These are phyloP conservation scores for Catunica adiposa DNA, from an alignment of 2,329 filamentous ascomycete species.

Conservation along the genomic window DNA sequence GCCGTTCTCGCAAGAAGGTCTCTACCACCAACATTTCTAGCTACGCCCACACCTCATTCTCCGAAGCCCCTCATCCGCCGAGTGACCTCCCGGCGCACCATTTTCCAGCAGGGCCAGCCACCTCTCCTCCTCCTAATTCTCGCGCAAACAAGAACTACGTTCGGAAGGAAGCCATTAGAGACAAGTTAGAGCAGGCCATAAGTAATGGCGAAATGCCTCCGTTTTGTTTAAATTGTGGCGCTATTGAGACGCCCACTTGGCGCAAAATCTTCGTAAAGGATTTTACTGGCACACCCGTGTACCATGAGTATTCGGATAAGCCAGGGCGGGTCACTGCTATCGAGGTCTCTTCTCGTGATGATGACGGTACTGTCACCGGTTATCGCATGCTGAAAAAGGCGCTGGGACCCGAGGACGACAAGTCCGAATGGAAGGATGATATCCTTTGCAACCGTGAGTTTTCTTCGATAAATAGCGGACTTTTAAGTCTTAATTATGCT, in stretches of 20 bases:
- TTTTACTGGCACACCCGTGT: constrained; percentile 49
- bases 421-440: constrained; percentile 50
- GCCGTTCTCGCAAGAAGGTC: not conserved
- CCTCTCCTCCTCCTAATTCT: constrained; percentile 23
- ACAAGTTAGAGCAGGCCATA: constrained; percentile 46
- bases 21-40: not conserved
- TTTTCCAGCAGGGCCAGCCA: constrained; percentile 16
- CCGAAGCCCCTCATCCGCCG: constrained; percentile 27
- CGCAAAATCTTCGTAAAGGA: constrained; percentile 78
- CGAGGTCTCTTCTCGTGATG: constrained; percentile 46
- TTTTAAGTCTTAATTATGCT: constrained; percentile 17
- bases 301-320: constrained; percentile 55
- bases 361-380: constrained; percentile 42
- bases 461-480: constrained; percentile 13
- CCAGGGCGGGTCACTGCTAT: constrained; percentile 61
- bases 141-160: constrained; percentile 45
- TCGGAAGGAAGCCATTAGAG: constrained; percentile 45
- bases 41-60: constrained; percentile 23
- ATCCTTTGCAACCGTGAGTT: constrained; percentile 74
- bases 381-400: constrained; percentile 70
- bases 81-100: constrained; percentile 25
- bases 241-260: constrained; percentile 94
- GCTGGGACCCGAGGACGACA: constrained; percentile 44
- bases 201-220: constrained; percentile 69
- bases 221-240: constrained; percentile 83